phyloP scores from a whole-genome alignment of 2,329 filamentous ascomycete species.

The Fusarium piperis region DNA sequence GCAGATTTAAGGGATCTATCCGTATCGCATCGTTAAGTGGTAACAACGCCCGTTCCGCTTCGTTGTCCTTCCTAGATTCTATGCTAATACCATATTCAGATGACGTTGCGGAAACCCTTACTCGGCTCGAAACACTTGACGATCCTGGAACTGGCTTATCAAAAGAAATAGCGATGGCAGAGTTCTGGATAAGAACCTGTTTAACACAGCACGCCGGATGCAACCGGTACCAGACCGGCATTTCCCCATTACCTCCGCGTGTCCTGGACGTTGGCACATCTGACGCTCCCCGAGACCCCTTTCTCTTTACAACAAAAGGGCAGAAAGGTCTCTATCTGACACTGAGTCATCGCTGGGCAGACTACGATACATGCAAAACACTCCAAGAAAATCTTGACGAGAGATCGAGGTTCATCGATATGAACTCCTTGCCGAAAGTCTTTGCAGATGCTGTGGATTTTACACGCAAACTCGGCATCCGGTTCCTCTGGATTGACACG shows the following conservation, averaged over 20 bases:
- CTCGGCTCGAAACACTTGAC: neutral
- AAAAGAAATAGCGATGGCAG: neutral
- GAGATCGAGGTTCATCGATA: neutral
- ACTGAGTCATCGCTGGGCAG: neutral
- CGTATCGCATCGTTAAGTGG: neutral
- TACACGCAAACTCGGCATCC: neutral
- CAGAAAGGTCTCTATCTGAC: neutral
- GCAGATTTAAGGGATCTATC: neutral
- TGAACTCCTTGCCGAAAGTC: neutral
- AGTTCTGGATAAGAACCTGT: neutral
- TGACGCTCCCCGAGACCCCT: neutral
- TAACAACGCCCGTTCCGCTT: neutral
- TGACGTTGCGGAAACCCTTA: neutral
- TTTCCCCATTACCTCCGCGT: neutral
- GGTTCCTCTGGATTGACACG: constrained; percentile 13
- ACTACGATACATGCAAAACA: neutral
- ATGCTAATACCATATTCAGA: neutral
- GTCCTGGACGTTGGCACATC: neutral
- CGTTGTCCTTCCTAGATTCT: neutral
- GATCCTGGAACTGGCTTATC: neutral
- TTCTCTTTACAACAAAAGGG: neutral
- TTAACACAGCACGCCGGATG: neutral
- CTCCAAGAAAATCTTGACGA: neutral
- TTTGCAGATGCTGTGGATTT: neutral
- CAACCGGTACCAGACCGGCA: neutral